Conservation (phyloP, 768 basidiomycete genomes). For the Lactarius indigo region DNA sequence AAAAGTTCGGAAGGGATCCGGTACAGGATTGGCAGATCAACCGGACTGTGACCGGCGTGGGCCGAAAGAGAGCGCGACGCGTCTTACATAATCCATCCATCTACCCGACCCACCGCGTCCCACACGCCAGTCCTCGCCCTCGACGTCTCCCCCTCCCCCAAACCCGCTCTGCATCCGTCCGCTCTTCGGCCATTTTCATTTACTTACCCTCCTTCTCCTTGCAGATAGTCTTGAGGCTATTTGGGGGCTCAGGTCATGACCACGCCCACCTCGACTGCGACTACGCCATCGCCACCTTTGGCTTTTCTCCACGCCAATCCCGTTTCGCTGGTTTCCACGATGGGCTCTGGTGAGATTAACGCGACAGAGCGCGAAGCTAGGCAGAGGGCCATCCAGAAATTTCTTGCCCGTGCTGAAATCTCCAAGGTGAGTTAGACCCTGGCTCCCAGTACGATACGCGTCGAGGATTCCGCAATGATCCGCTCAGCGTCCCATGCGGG, state of each 20-base stretch:
- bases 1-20: slow-evolving; percentile 14
- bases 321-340: slow-evolving; percentile 34
- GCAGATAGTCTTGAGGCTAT: neutral
- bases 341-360: slow-evolving; percentile 39
- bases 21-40: slow-evolving; percentile 3
- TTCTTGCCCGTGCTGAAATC: slow-evolving; percentile 73
- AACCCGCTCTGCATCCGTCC: slow-evolving; percentile 4
- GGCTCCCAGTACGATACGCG: slow-evolving; percentile 24
- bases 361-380: slow-evolving; percentile 53
- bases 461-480: slow-evolving; percentile 16
- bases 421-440: slow-evolving; percentile 61
- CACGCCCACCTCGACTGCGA: slow-evolving; percentile 76
- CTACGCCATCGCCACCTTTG: slow-evolving; percentile 76
- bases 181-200: neutral
- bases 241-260: slow-evolving; percentile 46
- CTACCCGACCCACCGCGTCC: slow-evolving; percentile 25
- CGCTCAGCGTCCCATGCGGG: slow-evolving; percentile 9
- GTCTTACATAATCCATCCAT: slow-evolving; percentile 26
- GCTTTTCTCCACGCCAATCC: slow-evolving; percentile 49
- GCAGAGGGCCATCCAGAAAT: slow-evolving; percentile 68
- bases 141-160: slow-evolving; percentile 8
- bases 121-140: slow-evolving; percentile 25
- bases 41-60: slow-evolving; percentile 23
- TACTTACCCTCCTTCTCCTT: neutral
- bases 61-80: slow-evolving; percentile 26